These are phyloP conservation scores for Akanthomyces muscarius DNA, from an alignment of 2,329 filamentous ascomycete genomes.

Conservation along the genomic window DNA sequence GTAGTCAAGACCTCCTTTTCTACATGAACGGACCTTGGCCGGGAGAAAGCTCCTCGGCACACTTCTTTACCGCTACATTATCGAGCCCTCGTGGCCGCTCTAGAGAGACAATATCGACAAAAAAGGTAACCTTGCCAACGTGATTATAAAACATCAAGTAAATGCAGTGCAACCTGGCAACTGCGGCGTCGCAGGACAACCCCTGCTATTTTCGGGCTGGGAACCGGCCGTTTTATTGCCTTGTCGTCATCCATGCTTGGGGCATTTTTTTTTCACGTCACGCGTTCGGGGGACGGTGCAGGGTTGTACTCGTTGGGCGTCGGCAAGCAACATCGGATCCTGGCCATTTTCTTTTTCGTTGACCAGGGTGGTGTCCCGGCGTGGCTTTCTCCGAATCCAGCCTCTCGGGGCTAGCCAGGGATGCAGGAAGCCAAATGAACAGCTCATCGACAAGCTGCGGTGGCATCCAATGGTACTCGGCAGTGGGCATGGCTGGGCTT, in stretches of 20 bases:
- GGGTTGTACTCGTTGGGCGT: slow-evolving; percentile 10
- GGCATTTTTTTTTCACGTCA: slow-evolving; percentile 10
- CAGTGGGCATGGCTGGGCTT: neutral
- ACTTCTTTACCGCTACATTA: neutral
- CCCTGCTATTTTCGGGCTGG: neutral
- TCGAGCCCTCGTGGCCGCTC: neutral
- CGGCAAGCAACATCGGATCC: slow-evolving; percentile 8
- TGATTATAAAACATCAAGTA: neutral
- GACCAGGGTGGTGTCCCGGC: neutral
- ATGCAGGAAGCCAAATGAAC: neutral
- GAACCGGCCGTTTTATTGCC: neutral
- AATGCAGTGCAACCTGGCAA: neutral
- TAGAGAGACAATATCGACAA: neutral
- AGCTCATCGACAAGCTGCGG: neutral
- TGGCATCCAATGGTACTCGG: neutral
- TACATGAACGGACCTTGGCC: too few species aligned
- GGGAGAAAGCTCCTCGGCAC: neutral
- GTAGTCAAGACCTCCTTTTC: too few species aligned
- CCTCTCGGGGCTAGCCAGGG: neutral
- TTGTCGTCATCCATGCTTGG: slow-evolving; percentile 6
- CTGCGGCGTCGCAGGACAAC: neutral
- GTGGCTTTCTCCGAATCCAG: neutral
- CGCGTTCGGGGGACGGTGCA: slow-evolving; percentile 13
- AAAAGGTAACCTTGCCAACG: neutral
- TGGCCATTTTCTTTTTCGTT: neutral